Base-by-base conservation (phyloP, 2,329 filamentous ascomycete genomes). In the Metarhizium sp. region DNA sequence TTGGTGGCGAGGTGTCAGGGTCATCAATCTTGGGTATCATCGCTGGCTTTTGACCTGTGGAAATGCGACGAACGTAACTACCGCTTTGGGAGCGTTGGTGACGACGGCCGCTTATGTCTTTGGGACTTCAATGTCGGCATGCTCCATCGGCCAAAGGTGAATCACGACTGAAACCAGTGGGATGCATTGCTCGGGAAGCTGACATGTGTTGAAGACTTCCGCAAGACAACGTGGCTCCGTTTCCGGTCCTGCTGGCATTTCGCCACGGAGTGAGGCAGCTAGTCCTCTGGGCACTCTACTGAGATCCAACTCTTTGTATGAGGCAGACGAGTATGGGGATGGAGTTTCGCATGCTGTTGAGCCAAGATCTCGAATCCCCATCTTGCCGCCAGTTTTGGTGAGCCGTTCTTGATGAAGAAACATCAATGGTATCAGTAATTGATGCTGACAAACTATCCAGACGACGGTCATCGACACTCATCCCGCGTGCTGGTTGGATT, bases 101-200 rank as follows among this genome's bases (percentile, higher is more conserved):
- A 97, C 67, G 94, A 99, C 68, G 90, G 92, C 63, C 81, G 91
- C 56, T 75, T 99, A 18, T 82, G 96, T 57, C 76, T 99, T 13
- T 99, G 94, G 94, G 94, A 99, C 74, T 99, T 99, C 69, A 96
- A 87, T 61, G 90, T 96, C 46, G 91, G 91, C 63, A 97, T 97
- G 92, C 78, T 99, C 63, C 89, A 95, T 70, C 82, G 92, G 58
- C 92, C 94, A 20, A 92, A 92, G 73, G 56, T 59, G 54, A 48
- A 29, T 18, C 5, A 18, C 3, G 36, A 11, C 29, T 49, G 34
- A 20, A 29, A 51, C 18, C 40, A 29, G 43, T n/a, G 6, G 6
- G 43, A 11, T 6, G 16, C n/a, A 8, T 25, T 18, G 6, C 43
- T 46, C 18, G 7, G 43, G 18, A 48, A 48, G 25, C 45, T 48